phyloP scores from a whole-genome alignment of 805 yeast species.

The Candida insectorum region DNA sequence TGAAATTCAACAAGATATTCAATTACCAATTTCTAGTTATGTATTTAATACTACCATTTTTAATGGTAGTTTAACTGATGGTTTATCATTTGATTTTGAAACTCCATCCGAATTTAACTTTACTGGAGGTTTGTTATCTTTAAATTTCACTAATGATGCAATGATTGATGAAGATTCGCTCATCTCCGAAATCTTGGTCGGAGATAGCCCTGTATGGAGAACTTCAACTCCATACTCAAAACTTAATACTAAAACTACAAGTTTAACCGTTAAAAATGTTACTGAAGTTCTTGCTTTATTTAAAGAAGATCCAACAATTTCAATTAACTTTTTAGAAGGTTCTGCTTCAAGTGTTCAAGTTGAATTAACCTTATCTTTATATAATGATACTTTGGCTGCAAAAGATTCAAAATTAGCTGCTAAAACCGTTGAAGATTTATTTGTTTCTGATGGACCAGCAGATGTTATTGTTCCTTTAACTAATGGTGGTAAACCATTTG shows the following conservation, averaged over 20 bases:
- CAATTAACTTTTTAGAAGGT: conserved; percentile 21
- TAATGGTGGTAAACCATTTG: conserved; percentile 15
- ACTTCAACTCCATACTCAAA: conserved; percentile 21
- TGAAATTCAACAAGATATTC: conserved; percentile 10
- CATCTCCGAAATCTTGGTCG: conserved; percentile 22
- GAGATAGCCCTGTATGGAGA: conserved; percentile 24
- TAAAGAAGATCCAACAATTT: conserved; percentile 9
- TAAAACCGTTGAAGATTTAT: conserved; percentile 13
- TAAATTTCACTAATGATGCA: conserved; percentile 22
- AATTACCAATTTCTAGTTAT: conserved; percentile 1
- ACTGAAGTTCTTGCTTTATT: conserved; percentile 22
- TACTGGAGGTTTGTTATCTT: conserved; percentile 22
- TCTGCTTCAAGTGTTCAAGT: conserved; percentile 12
- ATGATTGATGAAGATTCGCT: conserved; percentile 10
- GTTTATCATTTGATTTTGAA: conserved; percentile 8
- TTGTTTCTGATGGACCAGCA: conserved; percentile 20
- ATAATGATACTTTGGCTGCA: conserved; percentile 13
- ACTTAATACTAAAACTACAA: conserved; percentile 12
- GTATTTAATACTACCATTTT: conserved; percentile 6
- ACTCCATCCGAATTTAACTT: conserved; percentile 16
- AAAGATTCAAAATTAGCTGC: conserved; percentile 8
- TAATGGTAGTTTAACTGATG: conserved; percentile 8
- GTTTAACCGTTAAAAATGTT: conserved; percentile 22
- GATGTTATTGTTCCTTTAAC: conserved; percentile 18
- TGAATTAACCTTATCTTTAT: conserved; percentile 18